phyloP scores from a whole-genome alignment of 1,139 yeast genomes.

The Yamadazyma spencermartinsiae region DNA sequence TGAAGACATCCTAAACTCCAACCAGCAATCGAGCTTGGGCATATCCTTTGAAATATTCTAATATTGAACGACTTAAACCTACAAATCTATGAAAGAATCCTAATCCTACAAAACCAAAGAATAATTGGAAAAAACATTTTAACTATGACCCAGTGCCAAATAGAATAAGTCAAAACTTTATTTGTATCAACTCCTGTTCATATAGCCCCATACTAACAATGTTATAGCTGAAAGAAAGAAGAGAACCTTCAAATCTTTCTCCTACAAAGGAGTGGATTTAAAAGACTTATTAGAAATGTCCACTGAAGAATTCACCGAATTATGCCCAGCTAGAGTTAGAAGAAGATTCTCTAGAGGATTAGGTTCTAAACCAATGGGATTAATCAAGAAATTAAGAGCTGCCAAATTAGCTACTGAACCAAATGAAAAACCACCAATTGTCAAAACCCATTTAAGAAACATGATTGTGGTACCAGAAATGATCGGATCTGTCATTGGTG shows the following conservation, averaged over 20 bases:
- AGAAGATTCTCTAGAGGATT: conserved; percentile 99
- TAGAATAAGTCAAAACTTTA: too few species aligned
- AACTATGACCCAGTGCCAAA: too few species aligned
- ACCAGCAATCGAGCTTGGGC: too few species aligned
- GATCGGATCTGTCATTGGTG: conserved; percentile 98
- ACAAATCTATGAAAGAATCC: too few species aligned
- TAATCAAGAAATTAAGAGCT: conserved; percentile 97
- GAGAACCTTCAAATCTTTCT: conserved; percentile 95
- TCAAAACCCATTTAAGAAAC: conserved; percentile 99
- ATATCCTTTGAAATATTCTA: too few species aligned
- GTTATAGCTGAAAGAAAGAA: conserved; percentile 68
- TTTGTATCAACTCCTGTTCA: background rate
- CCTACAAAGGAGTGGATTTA: conserved; percentile 98
- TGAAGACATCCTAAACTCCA: too few species aligned
- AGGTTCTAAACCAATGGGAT: conserved; percentile 93
- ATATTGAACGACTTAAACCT: too few species aligned
- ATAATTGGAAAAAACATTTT: too few species aligned
- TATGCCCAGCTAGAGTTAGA: conserved; percentile 98
- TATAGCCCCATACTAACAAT: conserved; percentile 27
- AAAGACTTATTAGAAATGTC: conserved; percentile 91
- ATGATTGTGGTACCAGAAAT: conserved; percentile 99
- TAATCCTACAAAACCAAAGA: too few species aligned
- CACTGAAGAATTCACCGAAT: conserved; percentile 95
- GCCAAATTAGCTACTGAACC: conserved; percentile 92
- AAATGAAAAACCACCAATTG: conserved; percentile 96